Percentiles rank a stretch among this genome's conserved stretches.
These are phyloP conservation scores for Calcarisporium arbuscula DNA, from an alignment of 2,329 filamentous ascomycete genomes.

Conservation along the genomic window DNA sequence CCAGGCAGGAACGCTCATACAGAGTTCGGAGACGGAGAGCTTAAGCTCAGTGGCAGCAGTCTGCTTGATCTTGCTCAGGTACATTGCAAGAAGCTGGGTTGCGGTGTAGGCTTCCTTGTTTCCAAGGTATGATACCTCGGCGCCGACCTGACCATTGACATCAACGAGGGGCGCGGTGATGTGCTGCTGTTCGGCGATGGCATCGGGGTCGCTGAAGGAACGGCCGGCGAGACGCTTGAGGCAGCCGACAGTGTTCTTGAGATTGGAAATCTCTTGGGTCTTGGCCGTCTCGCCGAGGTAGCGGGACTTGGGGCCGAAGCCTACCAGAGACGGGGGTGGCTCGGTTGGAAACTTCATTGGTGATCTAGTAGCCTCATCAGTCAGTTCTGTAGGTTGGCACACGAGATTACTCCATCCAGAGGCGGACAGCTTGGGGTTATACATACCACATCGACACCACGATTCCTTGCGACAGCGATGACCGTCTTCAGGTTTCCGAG, in stretches of 20 bases:
- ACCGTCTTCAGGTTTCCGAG: slow-evolving; percentile 96
- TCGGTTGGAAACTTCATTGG: slow-evolving; percentile 98
- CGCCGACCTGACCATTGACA: slow-evolving; percentile 88
- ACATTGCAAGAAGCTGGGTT: slow-evolving; percentile 92
- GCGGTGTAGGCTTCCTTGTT: slow-evolving; percentile 96
- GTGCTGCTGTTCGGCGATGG: slow-evolving; percentile 87
- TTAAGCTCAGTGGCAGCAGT: slow-evolving; percentile 83
- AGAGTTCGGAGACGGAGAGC: slow-evolving; percentile 85
- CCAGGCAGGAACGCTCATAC: slow-evolving; percentile 92
- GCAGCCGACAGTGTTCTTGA: slow-evolving; percentile 95
- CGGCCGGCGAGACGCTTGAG: slow-evolving; percentile 92
- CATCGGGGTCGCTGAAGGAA: slow-evolving; percentile 80
- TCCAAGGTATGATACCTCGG: slow-evolving; percentile 85
- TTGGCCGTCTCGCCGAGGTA: slow-evolving; percentile 94
- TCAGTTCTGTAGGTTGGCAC: not conserved
- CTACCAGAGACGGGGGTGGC: slow-evolving; percentile 91
- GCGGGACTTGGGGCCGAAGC: slow-evolving; percentile 88
- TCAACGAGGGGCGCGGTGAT: slow-evolving; percentile 83
- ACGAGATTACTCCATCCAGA: slow-evolving; percentile 10
- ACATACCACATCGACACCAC: slow-evolving; percentile 97
- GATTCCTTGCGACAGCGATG: slow-evolving; percentile 94
- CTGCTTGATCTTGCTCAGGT: slow-evolving; percentile 86
- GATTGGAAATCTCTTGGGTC: slow-evolving; percentile 98
- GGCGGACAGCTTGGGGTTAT: slow-evolving; percentile 7
- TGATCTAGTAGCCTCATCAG: slow-evolving; percentile 58